Evolutionary conservation across 2,329 filamentous ascomycete species (phyloP).

Genomic region (Albophoma yamanashiensis): DNA sequence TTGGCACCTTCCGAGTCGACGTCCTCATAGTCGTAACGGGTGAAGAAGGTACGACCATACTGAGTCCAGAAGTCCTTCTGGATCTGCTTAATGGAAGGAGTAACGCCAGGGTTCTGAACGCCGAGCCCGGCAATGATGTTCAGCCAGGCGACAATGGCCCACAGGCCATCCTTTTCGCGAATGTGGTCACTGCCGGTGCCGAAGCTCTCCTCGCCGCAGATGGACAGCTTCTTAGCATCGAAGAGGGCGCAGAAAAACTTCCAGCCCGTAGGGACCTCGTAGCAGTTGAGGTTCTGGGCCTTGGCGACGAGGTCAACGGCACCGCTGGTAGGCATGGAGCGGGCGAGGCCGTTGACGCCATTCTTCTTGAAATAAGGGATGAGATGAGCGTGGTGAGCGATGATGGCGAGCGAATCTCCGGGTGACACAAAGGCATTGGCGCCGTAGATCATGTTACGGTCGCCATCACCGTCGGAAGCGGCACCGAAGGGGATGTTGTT

Average conservation of each 20-base stretch:
- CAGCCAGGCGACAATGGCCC: constrained; percentile 95
- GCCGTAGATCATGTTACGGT: constrained; percentile 99
- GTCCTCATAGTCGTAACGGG: constrained; percentile 95
- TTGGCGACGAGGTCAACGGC: constrained; percentile 94
- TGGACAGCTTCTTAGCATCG: constrained; percentile 90
- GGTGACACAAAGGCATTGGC: constrained; percentile 94
- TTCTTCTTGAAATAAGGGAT: constrained; percentile 99
- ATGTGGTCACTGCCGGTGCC: constrained; percentile 98
- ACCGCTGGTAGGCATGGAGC: constrained; percentile 94
- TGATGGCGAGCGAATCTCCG: constrained; percentile 94
- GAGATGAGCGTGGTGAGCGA: constrained; percentile 89
- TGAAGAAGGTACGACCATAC: constrained; percentile 98
- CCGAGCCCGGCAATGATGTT: constrained; percentile 97
- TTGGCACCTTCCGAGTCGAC: constrained; percentile 85
- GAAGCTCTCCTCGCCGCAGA: constrained; percentile 97
- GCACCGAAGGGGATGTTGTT: constrained; percentile 90
- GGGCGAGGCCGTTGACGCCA: constrained; percentile 87
- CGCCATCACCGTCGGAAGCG: constrained; percentile 91
- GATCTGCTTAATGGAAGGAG: constrained; percentile 89
- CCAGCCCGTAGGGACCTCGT: constrained; percentile 98
- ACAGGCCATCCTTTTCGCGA: constrained; percentile 96
- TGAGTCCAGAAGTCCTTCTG: constrained; percentile 95
- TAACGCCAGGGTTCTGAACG: constrained; percentile 65
- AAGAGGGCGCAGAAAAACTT: constrained; percentile 98
- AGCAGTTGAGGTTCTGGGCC: constrained; percentile 81